Evolutionary conservation across 257 asterid species (phyloP).

Genomic region (Solanum verrucosum): DNA sequence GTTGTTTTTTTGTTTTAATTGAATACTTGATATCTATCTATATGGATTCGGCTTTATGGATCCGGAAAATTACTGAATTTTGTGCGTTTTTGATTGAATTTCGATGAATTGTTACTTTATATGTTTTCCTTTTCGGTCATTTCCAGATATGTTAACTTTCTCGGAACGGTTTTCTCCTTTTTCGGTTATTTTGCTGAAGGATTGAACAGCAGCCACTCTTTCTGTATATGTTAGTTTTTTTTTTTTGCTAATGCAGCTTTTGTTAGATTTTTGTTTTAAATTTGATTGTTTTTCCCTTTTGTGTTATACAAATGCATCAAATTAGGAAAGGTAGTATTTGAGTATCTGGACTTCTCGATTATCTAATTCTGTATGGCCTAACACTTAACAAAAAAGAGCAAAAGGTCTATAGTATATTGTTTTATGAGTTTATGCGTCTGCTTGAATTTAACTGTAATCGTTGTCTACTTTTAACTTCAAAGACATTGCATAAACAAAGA

Average conservation of each 20-base stretch:
- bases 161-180: neutral
- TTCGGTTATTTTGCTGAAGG: neutral
- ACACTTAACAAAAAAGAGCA: neutral
- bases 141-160: neutral
- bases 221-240: neutral
- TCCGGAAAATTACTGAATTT: neutral
- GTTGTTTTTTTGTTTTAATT: neutral
- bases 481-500: neutral
- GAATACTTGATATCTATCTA: neutral
- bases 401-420: neutral
- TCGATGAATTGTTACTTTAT: neutral
- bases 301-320: neutral
- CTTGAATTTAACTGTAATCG: neutral
- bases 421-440: neutral
- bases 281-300: neutral
- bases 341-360: neutral
- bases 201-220: neutral
- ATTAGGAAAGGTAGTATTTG: neutral
- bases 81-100: neutral
- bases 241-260: neutral
- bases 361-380: neutral
- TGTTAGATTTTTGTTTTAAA: neutral
- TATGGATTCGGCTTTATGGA: neutral
- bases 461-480: neutral
- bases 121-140: conserved; percentile 1